These are phyloP conservation scores for Pichia sp. DNA, from an alignment of 1,139 yeast genomes.

Conservation along the genomic window DNA sequence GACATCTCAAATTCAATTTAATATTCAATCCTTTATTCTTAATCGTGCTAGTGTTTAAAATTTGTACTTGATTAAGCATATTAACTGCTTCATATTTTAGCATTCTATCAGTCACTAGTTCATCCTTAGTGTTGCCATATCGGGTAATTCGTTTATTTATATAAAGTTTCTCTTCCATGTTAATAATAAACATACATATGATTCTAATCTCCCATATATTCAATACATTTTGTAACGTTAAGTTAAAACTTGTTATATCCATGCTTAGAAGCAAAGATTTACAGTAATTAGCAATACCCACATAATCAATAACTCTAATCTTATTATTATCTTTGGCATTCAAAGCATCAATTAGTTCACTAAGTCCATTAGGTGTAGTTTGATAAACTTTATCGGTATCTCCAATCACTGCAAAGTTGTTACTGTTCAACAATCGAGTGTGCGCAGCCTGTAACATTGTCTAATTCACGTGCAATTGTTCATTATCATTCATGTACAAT, in stretches of 20 bases:
- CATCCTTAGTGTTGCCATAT: neutral
- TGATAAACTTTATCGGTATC: slow-evolving; percentile 7
- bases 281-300: slow-evolving; percentile 25
- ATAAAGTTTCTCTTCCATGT: slow-evolving; percentile 11
- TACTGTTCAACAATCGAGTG: slow-evolving; percentile 22
- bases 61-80: slow-evolving; percentile 16
- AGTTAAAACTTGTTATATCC: slow-evolving; percentile 15
- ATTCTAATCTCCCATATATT: slow-evolving; percentile 34
- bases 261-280: slow-evolving; percentile 24
- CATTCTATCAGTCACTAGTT: slow-evolving; percentile 9
- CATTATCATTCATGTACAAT: too few species aligned
- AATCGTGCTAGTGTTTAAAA: neutral
- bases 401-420: slow-evolving; percentile 8
- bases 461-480: too few species aligned
- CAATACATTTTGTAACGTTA: slow-evolving; percentile 22
- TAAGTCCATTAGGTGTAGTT: slow-evolving; percentile 8
- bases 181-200: slow-evolving; percentile 24
- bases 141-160: neutral
- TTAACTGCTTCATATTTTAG: slow-evolving; percentile 9
- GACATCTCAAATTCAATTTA: neutral
- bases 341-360: neutral
- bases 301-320: slow-evolving; percentile 9
- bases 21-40: neutral
- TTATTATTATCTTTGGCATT: neutral
- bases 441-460: slow-evolving; percentile 24